phyloP scores from a whole-genome alignment of 2,329 filamentous ascomycete genomes.

The Cercospora citrullina region DNA sequence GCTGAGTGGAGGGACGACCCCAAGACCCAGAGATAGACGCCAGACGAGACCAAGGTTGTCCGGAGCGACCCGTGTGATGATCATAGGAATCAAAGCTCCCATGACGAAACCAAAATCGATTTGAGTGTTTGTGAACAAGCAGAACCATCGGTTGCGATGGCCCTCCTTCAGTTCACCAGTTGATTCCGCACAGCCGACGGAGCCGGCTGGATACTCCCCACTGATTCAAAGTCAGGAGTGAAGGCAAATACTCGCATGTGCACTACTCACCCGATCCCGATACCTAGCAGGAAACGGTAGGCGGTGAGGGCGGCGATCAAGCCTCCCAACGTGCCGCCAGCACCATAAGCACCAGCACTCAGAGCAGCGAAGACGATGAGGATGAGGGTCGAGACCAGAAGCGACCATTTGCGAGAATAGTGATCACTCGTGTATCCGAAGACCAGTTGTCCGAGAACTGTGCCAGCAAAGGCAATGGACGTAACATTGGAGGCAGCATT shows the following conservation, averaged over 20 bases:
- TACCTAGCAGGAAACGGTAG: conserved; percentile 76
- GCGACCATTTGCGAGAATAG: conserved; percentile 79
- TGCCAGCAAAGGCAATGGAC: conserved; percentile 77
- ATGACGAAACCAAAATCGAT: conserved; percentile 84
- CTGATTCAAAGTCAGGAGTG: background rate
- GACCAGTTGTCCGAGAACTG: conserved; percentile 75
- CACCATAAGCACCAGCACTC: conserved; percentile 73
- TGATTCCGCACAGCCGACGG: conserved; percentile 79
- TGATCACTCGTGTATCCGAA: conserved; percentile 82
- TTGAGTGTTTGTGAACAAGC: conserved; percentile 79
- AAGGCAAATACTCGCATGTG: conserved; percentile 36
- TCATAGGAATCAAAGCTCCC: conserved; percentile 73
- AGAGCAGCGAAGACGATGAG: conserved; percentile 83
- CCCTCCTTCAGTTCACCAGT: conserved; percentile 79
- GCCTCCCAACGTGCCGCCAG: conserved; percentile 64
- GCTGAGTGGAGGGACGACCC: conserved; percentile 72
- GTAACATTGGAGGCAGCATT: conserved; percentile 71
- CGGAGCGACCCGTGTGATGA: conserved; percentile 45
- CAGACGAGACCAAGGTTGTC: conserved; percentile 72
- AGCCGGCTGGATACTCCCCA: conserved; percentile 78
- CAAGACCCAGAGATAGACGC: conserved; percentile 77
- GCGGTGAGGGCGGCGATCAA: conserved; percentile 78
- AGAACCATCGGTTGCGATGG: conserved; percentile 79
- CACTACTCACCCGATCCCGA: conserved; percentile 42
- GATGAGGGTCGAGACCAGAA: conserved; percentile 78